Percentiles rank a stretch among this genome's conserved stretches.
These are phyloP conservation scores for Rhizopogon sp. DNA, from an alignment of 768 basidiomycete species.

Conservation along the genomic window DNA sequence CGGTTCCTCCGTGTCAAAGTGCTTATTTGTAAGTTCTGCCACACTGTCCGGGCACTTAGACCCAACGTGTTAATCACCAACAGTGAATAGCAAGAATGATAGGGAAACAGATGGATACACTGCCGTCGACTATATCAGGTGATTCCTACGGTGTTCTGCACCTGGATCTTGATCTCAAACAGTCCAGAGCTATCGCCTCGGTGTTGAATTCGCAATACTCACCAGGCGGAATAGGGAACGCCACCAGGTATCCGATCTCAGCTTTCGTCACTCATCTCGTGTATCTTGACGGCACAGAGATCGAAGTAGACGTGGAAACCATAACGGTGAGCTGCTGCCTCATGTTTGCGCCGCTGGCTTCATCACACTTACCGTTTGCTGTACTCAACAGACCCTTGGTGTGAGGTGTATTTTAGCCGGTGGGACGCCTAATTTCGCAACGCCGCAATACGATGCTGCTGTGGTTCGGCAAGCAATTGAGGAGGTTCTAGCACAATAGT, in stretches of 20 bases:
- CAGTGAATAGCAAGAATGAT: slow-evolving; percentile 87
- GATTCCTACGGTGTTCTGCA: slow-evolving; percentile 13
- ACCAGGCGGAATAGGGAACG: slow-evolving; percentile 54
- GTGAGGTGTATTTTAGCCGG: slow-evolving; percentile 53
- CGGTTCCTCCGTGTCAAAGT: slow-evolving; percentile 71
- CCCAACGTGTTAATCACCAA: slow-evolving; percentile 5
- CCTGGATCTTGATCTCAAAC: slow-evolving; percentile 7
- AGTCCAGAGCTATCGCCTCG: slow-evolving; percentile 54
- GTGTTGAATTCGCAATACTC: slow-evolving; percentile 63
- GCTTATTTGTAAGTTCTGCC: slow-evolving; percentile 60
- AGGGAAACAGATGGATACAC: slow-evolving; percentile 85
- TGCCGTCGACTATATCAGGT: slow-evolving; percentile 82
- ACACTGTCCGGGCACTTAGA: neutral
- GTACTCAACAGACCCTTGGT: slow-evolving; percentile 42
- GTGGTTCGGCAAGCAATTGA: slow-evolving; percentile 41
- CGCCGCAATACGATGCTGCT: slow-evolving; percentile 38
- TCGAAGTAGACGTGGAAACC: slow-evolving; percentile 54
- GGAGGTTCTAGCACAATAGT: slow-evolving; percentile 16
- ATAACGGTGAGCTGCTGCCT: slow-evolving; percentile 50
- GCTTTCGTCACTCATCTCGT: slow-evolving; percentile 86
- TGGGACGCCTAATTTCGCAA: slow-evolving; percentile 20
- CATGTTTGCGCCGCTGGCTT: neutral
- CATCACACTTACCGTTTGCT: slow-evolving; percentile 2
- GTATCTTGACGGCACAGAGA: slow-evolving; percentile 58
- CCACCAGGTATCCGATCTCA: slow-evolving; percentile 64